Percentiles rank a stretch among this genome's conserved stretches.
These are phyloP conservation scores for Detonula confervacea DNA, from an alignment of 352 stramenopile genomes.

Conservation along the genomic window DNA sequence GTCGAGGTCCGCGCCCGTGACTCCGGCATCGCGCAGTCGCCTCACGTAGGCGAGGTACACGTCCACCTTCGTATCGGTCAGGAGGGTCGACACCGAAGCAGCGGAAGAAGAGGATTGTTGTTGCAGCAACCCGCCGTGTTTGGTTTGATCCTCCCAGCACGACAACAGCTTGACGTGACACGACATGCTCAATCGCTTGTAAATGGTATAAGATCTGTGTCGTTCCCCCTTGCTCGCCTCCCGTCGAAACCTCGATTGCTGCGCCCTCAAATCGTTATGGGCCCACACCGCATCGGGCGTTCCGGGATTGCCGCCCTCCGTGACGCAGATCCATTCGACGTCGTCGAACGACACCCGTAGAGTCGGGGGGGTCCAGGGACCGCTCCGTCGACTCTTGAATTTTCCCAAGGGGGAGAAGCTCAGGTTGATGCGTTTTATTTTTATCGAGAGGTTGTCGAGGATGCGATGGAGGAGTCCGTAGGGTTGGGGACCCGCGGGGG, in stretches of 20 bases:
- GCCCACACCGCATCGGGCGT: slow-evolving; percentile 76
- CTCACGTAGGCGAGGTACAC: slow-evolving; percentile 68
- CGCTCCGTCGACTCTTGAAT: slow-evolving; percentile 76
- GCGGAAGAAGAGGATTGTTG: not conserved
- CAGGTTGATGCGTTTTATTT: slow-evolving; percentile 66
- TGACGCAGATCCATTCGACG: slow-evolving; percentile 65
- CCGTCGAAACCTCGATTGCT: slow-evolving; percentile 30
- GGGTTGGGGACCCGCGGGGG: not conserved
- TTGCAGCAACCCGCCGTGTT: not conserved
- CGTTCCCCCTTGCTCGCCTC: not conserved
- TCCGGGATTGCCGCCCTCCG: slow-evolving; percentile 66
- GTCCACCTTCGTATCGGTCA: slow-evolving; percentile 64
- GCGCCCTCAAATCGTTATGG: slow-evolving; percentile 69
- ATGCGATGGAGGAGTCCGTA: slow-evolving; percentile 80
- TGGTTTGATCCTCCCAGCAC: slow-evolving; percentile 2
- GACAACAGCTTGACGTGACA: slow-evolving; percentile 40
- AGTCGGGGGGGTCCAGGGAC: slow-evolving; percentile 71
- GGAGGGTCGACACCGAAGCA: slow-evolving; percentile 12
- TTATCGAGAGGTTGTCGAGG: slow-evolving; percentile 78
- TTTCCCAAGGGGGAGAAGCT: slow-evolving; percentile 72
- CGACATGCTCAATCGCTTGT: slow-evolving; percentile 69
- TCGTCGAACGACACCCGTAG: slow-evolving; percentile 45
- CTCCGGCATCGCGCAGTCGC: slow-evolving; percentile 62
- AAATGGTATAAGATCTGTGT: slow-evolving; percentile 72
- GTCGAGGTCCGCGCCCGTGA: slow-evolving; percentile 74